Conservation (phyloP, 768 basidiomycete species). For the Trametes meyenii region DNA sequence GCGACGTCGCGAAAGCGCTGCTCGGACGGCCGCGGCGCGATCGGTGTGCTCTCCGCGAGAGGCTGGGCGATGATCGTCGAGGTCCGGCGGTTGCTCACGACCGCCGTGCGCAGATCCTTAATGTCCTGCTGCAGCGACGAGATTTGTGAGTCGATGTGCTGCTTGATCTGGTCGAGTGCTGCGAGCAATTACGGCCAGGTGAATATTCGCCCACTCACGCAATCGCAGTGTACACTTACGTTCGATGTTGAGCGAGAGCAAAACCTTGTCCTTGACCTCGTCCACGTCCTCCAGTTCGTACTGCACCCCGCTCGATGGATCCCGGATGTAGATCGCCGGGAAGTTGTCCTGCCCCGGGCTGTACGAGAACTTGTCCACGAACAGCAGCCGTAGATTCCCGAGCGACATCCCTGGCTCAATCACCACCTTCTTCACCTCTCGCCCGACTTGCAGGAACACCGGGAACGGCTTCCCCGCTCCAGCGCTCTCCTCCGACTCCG, state of each 20-base stretch:
- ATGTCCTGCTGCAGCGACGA: slow-evolving; percentile 82
- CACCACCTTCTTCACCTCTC: slow-evolving; percentile 85
- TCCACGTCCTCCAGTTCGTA: slow-evolving; percentile 96
- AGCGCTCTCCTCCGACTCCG: slow-evolving; percentile 15
- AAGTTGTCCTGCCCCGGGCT: slow-evolving; percentile 93
- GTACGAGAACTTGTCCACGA: slow-evolving; percentile 94
- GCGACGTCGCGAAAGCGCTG: slow-evolving; percentile 74
- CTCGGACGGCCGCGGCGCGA: slow-evolving; percentile 69
- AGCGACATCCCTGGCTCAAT: slow-evolving; percentile 75
- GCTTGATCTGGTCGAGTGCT: slow-evolving; percentile 99
- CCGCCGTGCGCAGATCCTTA: slow-evolving; percentile 78
- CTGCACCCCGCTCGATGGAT: slow-evolving; percentile 88
- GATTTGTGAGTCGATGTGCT: slow-evolving; percentile 95
- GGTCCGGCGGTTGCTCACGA: slow-evolving; percentile 57
- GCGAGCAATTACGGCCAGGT: neutral
- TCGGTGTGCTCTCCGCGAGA: slow-evolving; percentile 67
- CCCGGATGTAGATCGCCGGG: slow-evolving; percentile 93
- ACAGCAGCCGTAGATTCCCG: slow-evolving; percentile 78
- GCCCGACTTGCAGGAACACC: slow-evolving; percentile 87
- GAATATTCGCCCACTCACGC: slow-evolving; percentile 1
- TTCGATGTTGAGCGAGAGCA: slow-evolving; percentile 94
- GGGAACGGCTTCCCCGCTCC: slow-evolving; percentile 45
- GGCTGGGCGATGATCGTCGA: slow-evolving; percentile 57
- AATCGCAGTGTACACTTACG: slow-evolving; percentile 57
- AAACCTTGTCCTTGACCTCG: slow-evolving; percentile 85